phyloP scores from a whole-genome alignment of 1,139 yeast genomes.

The Zygosaccharomyces sapae region DNA sequence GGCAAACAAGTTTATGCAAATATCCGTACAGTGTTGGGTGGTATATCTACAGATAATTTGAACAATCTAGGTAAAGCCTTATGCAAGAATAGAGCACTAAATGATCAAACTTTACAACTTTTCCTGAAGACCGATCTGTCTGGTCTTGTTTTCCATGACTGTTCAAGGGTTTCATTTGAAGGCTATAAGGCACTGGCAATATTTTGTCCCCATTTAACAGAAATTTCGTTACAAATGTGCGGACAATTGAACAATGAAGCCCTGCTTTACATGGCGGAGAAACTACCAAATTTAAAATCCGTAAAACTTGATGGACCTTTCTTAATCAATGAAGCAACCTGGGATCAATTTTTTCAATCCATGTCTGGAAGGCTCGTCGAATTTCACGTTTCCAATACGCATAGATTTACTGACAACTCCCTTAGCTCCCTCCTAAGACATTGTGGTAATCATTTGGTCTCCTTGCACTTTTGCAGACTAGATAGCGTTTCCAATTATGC shows the following conservation, averaged over 20 bases:
- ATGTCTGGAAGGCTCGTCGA: conserved; percentile 46
- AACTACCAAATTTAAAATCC: conserved; percentile 50
- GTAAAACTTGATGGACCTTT: conserved; percentile 82
- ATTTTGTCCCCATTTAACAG: conserved; percentile 68
- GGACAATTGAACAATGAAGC: conserved; percentile 85
- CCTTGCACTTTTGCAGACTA: conserved; percentile 56
- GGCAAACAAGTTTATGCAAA: conserved; percentile 20
- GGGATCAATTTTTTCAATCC: conserved; percentile 67
- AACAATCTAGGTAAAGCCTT: conserved; percentile 77
- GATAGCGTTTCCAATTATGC: conserved; percentile 69
- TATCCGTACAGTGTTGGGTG: conserved; percentile 34
- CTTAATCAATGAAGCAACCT: conserved; percentile 64
- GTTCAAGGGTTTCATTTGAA: conserved; percentile 69
- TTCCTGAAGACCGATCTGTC: conserved; percentile 61
- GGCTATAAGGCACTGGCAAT: conserved; percentile 69
- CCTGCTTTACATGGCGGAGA: conserved; percentile 55
- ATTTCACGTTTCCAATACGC: conserved; percentile 74
- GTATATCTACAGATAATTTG: conserved; percentile 41
- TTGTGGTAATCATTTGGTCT: conserved; percentile 52
- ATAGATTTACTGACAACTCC: conserved; percentile 69
- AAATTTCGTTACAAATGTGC: conserved; percentile 78
- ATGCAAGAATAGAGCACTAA: conserved; percentile 73
- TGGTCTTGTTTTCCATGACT: conserved; percentile 79
- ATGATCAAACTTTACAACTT: conserved; percentile 63
- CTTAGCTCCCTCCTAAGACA: conserved; percentile 57